A percentile compares a stretch with the other conserved stretches of the same genome.
Evolutionary conservation across 495 filamentous ascomycete species (phyloP).

Genomic region (Annulohypoxylon moriforme): DNA sequence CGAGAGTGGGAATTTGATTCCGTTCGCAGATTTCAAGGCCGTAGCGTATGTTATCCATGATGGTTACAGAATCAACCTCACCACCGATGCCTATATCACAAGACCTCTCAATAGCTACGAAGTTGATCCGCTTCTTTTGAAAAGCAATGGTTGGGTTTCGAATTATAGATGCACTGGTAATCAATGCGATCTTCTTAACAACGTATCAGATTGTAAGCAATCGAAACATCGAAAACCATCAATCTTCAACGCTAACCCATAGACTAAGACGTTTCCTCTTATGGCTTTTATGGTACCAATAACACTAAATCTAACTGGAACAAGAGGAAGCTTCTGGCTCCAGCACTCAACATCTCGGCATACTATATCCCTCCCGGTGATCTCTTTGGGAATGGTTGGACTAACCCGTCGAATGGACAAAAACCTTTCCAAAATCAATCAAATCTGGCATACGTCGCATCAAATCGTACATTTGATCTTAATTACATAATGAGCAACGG

Average conservation of each 20-base stretch:
- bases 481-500: slow-evolving; percentile 10
- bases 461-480: slow-evolving; percentile 14
- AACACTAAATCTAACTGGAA: slow-evolving; percentile 15
- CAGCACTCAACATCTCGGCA: slow-evolving; percentile 29
- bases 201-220: slow-evolving; percentile 24
- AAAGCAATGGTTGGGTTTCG: not conserved
- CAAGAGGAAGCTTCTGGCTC: slow-evolving; percentile 4
- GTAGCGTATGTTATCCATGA: slow-evolving; percentile 26
- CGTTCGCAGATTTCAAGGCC: slow-evolving; percentile 19
- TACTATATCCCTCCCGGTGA: slow-evolving; percentile 10
- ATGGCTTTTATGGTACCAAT: slow-evolving; percentile 14
- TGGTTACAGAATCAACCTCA: slow-evolving; percentile 27
- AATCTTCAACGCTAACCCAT: not conserved
- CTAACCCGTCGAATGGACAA: not conserved
- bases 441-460: not conserved
- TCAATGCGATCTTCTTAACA: not conserved
- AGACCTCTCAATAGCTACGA: not conserved
- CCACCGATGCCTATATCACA: slow-evolving; percentile 14
- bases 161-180: not conserved
- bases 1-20: slow-evolving; percentile 16
- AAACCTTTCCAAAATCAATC: not conserved
- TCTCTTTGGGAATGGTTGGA: slow-evolving; percentile 22
- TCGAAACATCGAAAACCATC: not conserved
- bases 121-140: not conserved
- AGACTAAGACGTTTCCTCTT: slow-evolving; percentile 6